These are phyloP conservation scores for Anastatica hierochuntica DNA, from an alignment of 345 rosid genomes.

Conservation along the genomic window DNA sequence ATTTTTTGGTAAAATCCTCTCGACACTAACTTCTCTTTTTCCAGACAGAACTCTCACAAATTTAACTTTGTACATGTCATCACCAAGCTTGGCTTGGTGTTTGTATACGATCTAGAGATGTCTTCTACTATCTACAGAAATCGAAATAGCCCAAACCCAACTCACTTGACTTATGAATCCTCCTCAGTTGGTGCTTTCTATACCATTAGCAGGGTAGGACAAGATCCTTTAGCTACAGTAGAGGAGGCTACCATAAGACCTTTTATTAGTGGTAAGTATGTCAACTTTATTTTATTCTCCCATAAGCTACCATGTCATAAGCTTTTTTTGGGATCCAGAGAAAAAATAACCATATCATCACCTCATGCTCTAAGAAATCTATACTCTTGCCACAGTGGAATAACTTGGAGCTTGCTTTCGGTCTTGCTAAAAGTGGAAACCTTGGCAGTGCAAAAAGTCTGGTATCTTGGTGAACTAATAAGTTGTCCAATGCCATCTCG, in stretches of 20 bases:
- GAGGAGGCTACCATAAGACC: slow-evolving; percentile 91
- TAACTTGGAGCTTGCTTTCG: slow-evolving; percentile 96
- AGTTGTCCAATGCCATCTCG: too few species aligned
- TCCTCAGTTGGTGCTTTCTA: slow-evolving; percentile 84
- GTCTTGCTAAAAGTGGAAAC: slow-evolving; percentile 98
- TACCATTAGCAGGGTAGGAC: slow-evolving; percentile 84
- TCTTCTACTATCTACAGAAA: slow-evolving; percentile 96
- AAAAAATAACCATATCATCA: too few species aligned
- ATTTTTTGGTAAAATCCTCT: background rate
- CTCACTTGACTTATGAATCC: slow-evolving; percentile 94
- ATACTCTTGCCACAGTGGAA: slow-evolving; percentile 46
- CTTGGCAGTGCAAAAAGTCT: slow-evolving; percentile 99
- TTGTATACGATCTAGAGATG: slow-evolving; percentile 96
- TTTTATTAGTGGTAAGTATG: slow-evolving; percentile 91
- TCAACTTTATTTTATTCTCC: slow-evolving; percentile 8
- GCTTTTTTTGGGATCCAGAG: too few species aligned
- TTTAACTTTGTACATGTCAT: slow-evolving; percentile 83
- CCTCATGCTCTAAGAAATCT: slow-evolving; percentile 8
- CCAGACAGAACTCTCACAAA: slow-evolving; percentile 84
- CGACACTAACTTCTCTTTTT: slow-evolving; percentile 6
- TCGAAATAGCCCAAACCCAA: slow-evolving; percentile 96
- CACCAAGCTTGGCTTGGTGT: slow-evolving; percentile 93
- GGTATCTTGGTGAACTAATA: too few species aligned
- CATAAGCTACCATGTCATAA: slow-evolving; percentile 12
- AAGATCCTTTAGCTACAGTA: slow-evolving; percentile 77